phyloP scores from a whole-genome alignment of 1,284 basidiomycete species.

The Trichosporon sp. region DNA sequence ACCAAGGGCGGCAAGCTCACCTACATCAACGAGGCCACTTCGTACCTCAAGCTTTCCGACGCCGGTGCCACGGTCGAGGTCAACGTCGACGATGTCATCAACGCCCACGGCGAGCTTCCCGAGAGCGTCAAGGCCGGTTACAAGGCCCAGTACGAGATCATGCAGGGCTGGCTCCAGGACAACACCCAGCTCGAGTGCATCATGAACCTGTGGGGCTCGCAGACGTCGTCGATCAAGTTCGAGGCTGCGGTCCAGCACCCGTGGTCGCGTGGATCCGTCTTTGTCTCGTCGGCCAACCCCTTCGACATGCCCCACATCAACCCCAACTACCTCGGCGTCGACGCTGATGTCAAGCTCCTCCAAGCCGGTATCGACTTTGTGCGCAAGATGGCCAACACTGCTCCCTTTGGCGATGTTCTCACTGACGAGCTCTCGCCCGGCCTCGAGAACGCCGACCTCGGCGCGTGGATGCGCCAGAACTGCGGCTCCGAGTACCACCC shows the following conservation, averaged over 20 bases:
- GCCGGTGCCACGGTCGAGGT: constrained; percentile 66
- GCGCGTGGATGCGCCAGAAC: constrained; percentile 40
- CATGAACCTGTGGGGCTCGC: constrained; percentile 46
- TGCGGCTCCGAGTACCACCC: constrained; percentile 62
- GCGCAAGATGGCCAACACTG: constrained; percentile 29
- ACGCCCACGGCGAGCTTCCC: constrained; percentile 45
- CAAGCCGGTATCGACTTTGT: constrained; percentile 33
- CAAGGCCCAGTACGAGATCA: constrained; percentile 46
- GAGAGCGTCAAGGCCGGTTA: constrained; percentile 47
- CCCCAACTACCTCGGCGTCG: constrained; percentile 61
- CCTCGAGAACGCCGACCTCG: constrained; percentile 4
- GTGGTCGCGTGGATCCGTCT: constrained; percentile 56
- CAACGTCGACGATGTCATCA: constrained; percentile 67
- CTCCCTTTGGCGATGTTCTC: constrained; percentile 43
- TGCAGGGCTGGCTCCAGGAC: constrained; percentile 41
- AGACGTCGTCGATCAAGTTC: constrained; percentile 30
- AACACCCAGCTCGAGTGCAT: constrained; percentile 54
- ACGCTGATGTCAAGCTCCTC: constrained; percentile 45
- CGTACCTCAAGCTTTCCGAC: constrained; percentile 38
- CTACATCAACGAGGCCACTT: constrained; percentile 56
- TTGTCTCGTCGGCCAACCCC: constrained; percentile 62
- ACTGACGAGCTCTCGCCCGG: constrained; percentile 41
- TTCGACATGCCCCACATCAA: constrained; percentile 66
- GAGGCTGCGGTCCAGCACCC: constrained; percentile 55
- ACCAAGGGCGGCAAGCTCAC: constrained; percentile 49